phyloP scores from a whole-genome alignment of 2,329 filamentous ascomycete genomes.

The Pestalotiopsis sp. region DNA sequence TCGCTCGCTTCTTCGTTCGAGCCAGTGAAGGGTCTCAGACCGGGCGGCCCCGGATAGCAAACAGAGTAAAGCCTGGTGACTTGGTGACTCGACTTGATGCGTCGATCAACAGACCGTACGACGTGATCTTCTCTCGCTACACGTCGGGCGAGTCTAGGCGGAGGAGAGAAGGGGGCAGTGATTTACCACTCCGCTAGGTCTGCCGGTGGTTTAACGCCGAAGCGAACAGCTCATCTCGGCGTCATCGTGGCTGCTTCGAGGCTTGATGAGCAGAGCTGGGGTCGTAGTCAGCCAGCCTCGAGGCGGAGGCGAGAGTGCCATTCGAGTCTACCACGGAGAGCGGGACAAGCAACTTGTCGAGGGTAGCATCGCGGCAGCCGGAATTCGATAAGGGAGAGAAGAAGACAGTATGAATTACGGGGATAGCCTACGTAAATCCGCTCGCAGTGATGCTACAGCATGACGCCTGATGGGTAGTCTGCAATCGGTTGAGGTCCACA shows the following conservation, averaged over 20 bases:
- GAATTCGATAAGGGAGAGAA: not conserved
- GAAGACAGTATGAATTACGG: not conserved
- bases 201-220: not conserved
- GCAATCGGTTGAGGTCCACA: not conserved
- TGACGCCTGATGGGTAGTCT: not conserved
- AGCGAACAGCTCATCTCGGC: not conserved
- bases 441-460: not conserved
- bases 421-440: not conserved
- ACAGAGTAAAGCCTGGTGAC: not conserved
- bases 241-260: not conserved
- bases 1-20: not conserved
- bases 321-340: not conserved
- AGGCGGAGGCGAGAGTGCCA: not conserved
- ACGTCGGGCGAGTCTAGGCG: not conserved
- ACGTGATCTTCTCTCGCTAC: not conserved
- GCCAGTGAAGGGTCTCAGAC: not conserved
- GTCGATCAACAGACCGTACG: not conserved
- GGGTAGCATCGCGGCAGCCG: not conserved
- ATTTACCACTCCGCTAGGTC: not conserved
- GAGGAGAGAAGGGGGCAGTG: not conserved
- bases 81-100: not conserved
- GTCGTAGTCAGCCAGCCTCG: not conserved
- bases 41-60: not conserved
- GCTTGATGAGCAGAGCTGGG: not conserved
- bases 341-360: not conserved